Evolutionary conservation across 31 red algal genomes (phyloP).

Genomic region (Endocladia muricata): DNA sequence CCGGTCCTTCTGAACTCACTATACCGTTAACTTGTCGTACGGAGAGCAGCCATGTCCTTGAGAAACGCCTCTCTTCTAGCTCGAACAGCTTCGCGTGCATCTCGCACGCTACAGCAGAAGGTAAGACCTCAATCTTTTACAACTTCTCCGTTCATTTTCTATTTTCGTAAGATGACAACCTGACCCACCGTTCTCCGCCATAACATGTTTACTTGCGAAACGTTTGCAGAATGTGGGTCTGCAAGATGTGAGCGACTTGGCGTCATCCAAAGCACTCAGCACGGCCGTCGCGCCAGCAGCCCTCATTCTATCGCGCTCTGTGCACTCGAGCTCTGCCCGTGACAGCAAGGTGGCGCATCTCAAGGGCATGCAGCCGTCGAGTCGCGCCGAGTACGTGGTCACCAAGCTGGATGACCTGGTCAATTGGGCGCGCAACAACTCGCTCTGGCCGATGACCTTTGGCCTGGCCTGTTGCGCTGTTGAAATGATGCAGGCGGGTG

Average conservation of each 20-base stretch:
- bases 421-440: constrained; percentile 96
- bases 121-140: no score
- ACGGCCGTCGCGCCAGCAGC: not conserved
- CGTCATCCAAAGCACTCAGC: not conserved
- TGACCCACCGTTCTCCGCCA: no score
- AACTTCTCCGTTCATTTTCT: no score
- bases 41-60: no score
- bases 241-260: not conserved
- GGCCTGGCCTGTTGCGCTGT: constrained; percentile 98
- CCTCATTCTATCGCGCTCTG: constrained; percentile 26
- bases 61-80: no score
- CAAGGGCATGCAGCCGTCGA: constrained; percentile 77
- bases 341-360: constrained; percentile 54
- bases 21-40: no score
- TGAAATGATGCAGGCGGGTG: constrained; percentile 99
- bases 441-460: constrained; percentile 99
- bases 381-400: constrained; percentile 85
- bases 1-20: no score
- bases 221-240: not conserved
- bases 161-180: no score
- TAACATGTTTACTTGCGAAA: no score
- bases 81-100: no score
- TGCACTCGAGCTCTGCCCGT: constrained; percentile 62
- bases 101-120: no score
- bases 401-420: constrained; percentile 93